Percentiles rank a stretch among this genome's conserved stretches.
These are phyloP conservation scores for Leishmania gerbilli DNA, from an alignment of 208 protist species.

Conservation along the genomic window DNA sequence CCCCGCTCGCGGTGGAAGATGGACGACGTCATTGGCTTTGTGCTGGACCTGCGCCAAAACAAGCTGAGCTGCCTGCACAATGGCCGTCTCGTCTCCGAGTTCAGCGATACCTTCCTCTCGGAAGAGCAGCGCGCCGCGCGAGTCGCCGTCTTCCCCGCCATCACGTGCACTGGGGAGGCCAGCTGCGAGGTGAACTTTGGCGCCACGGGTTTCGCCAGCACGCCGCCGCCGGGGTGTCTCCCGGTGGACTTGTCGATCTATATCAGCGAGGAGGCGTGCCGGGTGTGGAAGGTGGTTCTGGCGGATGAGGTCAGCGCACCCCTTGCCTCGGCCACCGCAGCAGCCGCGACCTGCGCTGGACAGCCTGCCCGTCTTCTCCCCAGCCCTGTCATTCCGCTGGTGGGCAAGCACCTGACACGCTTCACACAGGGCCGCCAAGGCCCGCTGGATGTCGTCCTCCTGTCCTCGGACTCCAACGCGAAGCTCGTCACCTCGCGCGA, in stretches of 20 bases:
- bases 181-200: conserved; percentile 90
- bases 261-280: conserved; percentile 40
- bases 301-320: conserved; percentile 36
- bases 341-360: not conserved
- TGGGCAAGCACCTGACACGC: conserved; percentile 11
- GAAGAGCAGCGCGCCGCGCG: conserved; percentile 20
- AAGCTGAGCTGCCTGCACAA: conserved; percentile 75
- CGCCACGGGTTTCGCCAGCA: conserved; percentile 55
- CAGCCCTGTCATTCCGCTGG: conserved; percentile 13
- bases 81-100: conserved; percentile 63
- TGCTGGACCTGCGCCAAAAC: conserved; percentile 74
- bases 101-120: conserved; percentile 46
- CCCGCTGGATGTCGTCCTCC: conserved; percentile 54
- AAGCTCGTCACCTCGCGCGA: conserved; percentile 25
- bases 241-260: conserved; percentile 79
- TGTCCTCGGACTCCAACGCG: conserved; percentile 40
- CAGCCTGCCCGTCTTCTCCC: conserved; percentile 4
- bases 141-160: conserved; percentile 65
- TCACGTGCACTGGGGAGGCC: conserved; percentile 33
- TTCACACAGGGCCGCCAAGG: conserved; percentile 56
- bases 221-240: conserved; percentile 61
- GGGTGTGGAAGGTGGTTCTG: conserved; percentile 63
- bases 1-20: conserved; percentile 72
- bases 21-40: conserved; percentile 82
- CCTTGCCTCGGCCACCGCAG: not conserved